Conservation (phyloP, 257 asterid species). For the Solanum arcanum region DNA sequence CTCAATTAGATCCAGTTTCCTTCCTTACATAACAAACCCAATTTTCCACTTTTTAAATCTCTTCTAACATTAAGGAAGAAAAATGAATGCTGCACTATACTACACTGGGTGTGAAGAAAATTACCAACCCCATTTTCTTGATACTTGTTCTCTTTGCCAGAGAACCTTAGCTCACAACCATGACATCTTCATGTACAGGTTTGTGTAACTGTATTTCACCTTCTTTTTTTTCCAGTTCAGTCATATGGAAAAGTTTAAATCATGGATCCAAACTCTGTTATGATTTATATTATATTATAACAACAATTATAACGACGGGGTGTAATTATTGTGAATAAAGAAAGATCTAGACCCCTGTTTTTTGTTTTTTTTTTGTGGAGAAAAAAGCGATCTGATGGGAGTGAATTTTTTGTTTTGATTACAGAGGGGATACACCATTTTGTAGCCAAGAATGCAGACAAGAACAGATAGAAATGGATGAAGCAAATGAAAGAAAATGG, state of each 20-base stretch:
- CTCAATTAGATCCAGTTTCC: background rate
- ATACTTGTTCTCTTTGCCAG: constrained; percentile 65
- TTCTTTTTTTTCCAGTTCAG: background rate
- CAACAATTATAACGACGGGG: background rate
- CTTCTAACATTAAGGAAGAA: background rate
- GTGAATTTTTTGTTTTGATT: background rate
- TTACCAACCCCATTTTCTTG: constrained; percentile 73
- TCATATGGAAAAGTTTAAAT: background rate
- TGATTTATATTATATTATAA: background rate
- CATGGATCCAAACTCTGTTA: background rate
- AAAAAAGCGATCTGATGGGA: background rate
- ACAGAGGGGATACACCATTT: constrained; percentile 91
- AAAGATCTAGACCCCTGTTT: background rate
- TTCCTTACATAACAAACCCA: background rate
- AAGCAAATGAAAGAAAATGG: constrained; percentile 59
- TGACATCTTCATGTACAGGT: constrained; percentile 99
- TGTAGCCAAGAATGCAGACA: constrained; percentile 93
- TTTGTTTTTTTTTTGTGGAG: background rate
- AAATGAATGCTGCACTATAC: constrained; percentile 29
- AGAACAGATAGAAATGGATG: constrained; percentile 90
- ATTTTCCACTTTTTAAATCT: background rate
- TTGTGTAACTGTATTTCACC: background rate
- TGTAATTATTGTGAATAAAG: background rate
- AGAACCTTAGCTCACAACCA: constrained; percentile 46
- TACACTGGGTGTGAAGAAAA: constrained; percentile 37